Conservation (phyloP, 176 grass and related monocot genomes). For the Pontederia crassipes region DNA sequence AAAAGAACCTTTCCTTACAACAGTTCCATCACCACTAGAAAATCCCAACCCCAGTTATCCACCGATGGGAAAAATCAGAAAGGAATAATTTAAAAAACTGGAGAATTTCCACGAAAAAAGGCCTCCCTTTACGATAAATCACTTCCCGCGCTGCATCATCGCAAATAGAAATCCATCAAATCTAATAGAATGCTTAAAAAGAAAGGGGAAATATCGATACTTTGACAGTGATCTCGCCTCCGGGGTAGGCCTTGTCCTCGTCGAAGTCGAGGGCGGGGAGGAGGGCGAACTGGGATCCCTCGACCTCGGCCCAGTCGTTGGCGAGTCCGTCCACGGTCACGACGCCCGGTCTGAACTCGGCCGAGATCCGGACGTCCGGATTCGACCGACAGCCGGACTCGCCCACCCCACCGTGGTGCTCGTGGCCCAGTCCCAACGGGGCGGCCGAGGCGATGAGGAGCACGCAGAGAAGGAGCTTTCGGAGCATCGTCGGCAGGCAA, state of each 20-base stretch:
- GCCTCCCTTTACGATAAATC: too few species aligned
- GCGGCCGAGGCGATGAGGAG: conserved; percentile 22
- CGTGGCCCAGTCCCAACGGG: conserved; percentile 31
- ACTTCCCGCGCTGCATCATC: too few species aligned
- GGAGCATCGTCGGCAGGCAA: conserved; percentile 8
- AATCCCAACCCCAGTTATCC: too few species aligned
- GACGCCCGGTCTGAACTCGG: conserved; percentile 62
- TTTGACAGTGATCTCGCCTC: conserved; percentile 65
- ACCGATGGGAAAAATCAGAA: too few species aligned
- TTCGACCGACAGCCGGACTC: conserved; percentile 36
- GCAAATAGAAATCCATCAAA: conserved; percentile 2
- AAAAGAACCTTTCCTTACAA: too few species aligned
- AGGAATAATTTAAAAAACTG: too few species aligned
- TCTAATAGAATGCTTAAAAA: neutral
- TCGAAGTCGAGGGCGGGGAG: conserved; percentile 85
- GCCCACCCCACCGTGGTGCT: conserved; percentile 54
- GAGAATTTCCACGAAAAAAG: too few species aligned
- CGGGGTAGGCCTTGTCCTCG: conserved; percentile 70
- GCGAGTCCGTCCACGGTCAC: conserved; percentile 72
- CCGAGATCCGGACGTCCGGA: conserved; percentile 42
- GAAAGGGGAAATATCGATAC: conserved; percentile 23
- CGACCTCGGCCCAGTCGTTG: conserved; percentile 62
- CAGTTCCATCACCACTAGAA: too few species aligned
- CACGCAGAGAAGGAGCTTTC: conserved; percentile 12
- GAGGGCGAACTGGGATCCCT: conserved; percentile 64